Conservation (phyloP, 2,329 filamentous ascomycete genomes). For the Epichloe baconii region DNA sequence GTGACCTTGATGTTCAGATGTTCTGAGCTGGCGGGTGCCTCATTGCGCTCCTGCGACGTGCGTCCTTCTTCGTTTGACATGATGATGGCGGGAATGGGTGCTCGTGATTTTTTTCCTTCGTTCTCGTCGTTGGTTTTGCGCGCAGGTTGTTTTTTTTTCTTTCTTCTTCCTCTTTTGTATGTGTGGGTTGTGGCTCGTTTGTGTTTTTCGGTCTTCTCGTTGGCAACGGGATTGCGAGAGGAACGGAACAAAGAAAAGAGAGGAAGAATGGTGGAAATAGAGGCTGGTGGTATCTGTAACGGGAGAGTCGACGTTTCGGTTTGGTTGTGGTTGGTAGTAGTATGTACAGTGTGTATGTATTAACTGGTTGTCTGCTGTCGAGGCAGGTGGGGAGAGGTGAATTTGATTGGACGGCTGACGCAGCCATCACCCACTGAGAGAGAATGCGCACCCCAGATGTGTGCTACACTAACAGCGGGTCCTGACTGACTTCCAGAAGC, state of each 20-base stretch:
- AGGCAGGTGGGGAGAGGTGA: slow-evolving; percentile 11
- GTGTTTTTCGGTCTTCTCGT: neutral
- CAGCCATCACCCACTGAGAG: too few species aligned
- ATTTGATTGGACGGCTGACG: slow-evolving; percentile 12
- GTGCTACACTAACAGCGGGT: slow-evolving; percentile 3
- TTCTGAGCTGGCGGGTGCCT: slow-evolving; percentile 44
- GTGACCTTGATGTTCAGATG: slow-evolving; percentile 99
- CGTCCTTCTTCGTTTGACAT: slow-evolving; percentile 37
- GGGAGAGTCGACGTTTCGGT: neutral
- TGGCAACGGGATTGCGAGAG: too few species aligned
- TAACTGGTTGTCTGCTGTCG: neutral
- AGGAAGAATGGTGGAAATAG: too few species aligned
- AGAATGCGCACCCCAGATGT: neutral
- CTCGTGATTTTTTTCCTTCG: neutral
- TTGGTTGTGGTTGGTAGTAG: neutral
- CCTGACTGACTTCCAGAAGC: neutral
- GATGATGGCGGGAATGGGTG: neutral
- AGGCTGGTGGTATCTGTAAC: too few species aligned
- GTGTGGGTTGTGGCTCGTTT: neutral
- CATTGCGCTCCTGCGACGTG: slow-evolving; percentile 31
- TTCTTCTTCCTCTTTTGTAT: neutral
- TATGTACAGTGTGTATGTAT: too few species aligned
- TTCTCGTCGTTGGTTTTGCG: neutral
- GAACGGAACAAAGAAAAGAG: too few species aligned
- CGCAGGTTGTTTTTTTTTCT: neutral